phyloP scores from a whole-genome alignment of 2,329 filamentous ascomycete species.

The Aspergillus cejpii region DNA sequence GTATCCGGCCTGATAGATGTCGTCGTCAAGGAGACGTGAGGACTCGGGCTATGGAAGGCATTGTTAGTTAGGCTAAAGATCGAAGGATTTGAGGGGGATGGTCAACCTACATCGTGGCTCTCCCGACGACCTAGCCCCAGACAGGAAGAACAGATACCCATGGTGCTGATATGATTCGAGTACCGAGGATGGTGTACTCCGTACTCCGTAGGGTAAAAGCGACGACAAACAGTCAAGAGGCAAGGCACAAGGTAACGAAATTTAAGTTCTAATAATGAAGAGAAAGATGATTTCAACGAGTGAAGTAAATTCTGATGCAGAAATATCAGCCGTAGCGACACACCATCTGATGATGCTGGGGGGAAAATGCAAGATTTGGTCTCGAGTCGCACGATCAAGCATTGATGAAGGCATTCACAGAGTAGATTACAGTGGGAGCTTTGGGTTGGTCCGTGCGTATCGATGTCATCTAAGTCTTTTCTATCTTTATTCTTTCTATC shows the following conservation, averaged over 20 bases:
- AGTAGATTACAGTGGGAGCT: background rate
- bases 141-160: slow-evolving; percentile 43
- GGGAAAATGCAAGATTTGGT: background rate
- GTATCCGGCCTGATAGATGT: slow-evolving; percentile 41
- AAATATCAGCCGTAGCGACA: background rate
- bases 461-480: slow-evolving; percentile 2
- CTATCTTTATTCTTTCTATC: background rate
- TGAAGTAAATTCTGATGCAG: background rate
- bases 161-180: slow-evolving; percentile 18
- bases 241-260: too few relatives aligned
- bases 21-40: slow-evolving; percentile 41
- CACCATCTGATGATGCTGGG: slow-evolving; percentile 13
- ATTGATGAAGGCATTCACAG: background rate
- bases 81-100: background rate
- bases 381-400: background rate
- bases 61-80: slow-evolving; percentile 7
- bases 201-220: too few relatives aligned
- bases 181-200: too few relatives aligned
- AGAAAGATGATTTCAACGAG: background rate
- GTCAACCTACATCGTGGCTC: slow-evolving; percentile 31
- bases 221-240: too few relatives aligned
- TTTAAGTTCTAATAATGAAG: background rate
- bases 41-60: slow-evolving; percentile 33
- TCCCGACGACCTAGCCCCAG: slow-evolving; percentile 36
- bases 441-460: slow-evolving; percentile 12